Conservation (phyloP, 108 stramenopile genomes). For the Fragilariopsis cylindrus region DNA sequence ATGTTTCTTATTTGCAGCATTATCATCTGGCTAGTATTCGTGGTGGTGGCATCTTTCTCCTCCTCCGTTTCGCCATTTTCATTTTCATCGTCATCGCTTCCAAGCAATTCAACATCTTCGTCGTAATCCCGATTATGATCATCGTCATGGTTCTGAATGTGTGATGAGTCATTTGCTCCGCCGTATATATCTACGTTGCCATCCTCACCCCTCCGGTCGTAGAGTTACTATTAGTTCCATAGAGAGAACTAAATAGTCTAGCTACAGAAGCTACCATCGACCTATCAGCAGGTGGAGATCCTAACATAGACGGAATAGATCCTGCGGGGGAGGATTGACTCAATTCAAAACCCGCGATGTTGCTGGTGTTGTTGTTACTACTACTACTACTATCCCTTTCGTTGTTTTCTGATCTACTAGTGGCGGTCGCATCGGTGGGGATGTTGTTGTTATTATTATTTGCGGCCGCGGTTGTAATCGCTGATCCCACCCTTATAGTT, state of each 20-base stretch:
- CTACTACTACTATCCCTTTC: background rate
- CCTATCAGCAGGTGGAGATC: background rate
- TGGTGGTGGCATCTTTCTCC: slow-evolving; percentile 9
- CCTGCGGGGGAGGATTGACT: slow-evolving; percentile 1
- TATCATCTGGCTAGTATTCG: background rate
- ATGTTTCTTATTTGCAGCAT: slow-evolving; percentile 1
- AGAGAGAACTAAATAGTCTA: background rate
- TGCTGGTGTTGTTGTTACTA: slow-evolving; percentile 1
- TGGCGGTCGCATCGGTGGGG: background rate
- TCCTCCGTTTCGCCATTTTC: slow-evolving; percentile 17
- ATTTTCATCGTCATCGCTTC: slow-evolving; percentile 19
- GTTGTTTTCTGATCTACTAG: background rate
- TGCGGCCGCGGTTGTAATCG: background rate
- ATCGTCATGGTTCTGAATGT: slow-evolving; percentile 12
- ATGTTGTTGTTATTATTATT: background rate
- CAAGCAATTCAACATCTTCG: slow-evolving; percentile 18
- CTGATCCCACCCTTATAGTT: slow-evolving; percentile 2
- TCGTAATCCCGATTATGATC: slow-evolving; percentile 16
- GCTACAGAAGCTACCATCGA: slow-evolving; percentile 6
- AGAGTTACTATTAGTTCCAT: background rate
- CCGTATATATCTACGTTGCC: slow-evolving; percentile 8
- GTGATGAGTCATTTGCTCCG: slow-evolving; percentile 15
- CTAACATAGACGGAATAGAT: background rate
- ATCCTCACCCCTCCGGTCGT: background rate
- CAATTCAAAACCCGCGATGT: background rate